A percentile compares a stretch with the other conserved stretches of the same genome.
phyloP scores from a whole-genome alignment of 805 yeast genomes.

The Kodamaea jinghongensis region DNA sequence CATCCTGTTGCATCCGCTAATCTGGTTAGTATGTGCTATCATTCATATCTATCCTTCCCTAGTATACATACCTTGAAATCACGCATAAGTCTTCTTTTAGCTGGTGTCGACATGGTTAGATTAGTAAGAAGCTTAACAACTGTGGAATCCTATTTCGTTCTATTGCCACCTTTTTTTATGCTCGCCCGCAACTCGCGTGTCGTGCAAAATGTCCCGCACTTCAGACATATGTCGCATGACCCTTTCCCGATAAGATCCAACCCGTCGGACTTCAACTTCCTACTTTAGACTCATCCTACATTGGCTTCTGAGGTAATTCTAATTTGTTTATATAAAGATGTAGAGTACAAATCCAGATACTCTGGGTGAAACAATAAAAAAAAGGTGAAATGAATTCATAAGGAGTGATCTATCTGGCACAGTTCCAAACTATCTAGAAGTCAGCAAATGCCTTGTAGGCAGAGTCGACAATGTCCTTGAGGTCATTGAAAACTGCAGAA shows the following conservation, averaged over 20 bases:
- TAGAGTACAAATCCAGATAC: constrained; percentile 4
- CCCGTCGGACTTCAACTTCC: no score
- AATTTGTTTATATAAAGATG: neutral
- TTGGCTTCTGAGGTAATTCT: neutral
- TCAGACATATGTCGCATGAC: no score
- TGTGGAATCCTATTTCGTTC: neutral
- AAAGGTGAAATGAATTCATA: no score
- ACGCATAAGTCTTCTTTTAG: constrained; percentile 98
- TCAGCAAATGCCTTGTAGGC: constrained; percentile 18
- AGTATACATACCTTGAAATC: constrained; percentile 73
- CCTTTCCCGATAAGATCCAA: no score
- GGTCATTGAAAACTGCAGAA: constrained; percentile 20
- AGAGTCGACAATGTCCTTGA: constrained; percentile 26
- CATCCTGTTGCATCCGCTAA: constrained; percentile 93
- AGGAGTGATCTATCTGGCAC: no score
- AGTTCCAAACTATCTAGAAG: neutral
- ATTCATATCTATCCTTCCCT: neutral
- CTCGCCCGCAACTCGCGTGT: no score
- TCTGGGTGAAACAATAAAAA: neutral
- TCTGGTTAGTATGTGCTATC: constrained; percentile 16
- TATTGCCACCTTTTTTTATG: no score
- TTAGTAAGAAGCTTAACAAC: no score
- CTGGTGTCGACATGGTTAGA: constrained; percentile 84
- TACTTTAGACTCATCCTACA: neutral
- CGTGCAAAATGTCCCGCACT: no score